A percentile compares a stretch with the other conserved stretches of the same genome.
phyloP scores from a whole-genome alignment of 306 rosid species.

The Prunus mongolica region DNA sequence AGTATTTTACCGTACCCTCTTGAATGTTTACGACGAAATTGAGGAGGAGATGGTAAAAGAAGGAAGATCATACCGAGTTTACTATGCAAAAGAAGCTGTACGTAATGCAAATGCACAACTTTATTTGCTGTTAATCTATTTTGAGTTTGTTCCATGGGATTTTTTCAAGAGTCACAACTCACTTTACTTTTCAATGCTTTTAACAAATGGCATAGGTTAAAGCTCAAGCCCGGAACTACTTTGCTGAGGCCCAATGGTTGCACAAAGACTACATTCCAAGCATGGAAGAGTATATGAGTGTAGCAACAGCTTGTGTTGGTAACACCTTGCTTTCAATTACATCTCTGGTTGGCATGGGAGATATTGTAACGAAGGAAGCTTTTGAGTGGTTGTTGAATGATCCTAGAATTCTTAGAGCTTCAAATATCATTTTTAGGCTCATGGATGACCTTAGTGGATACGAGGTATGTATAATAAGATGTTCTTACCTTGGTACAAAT shows the following conservation, averaged over 20 bases:
- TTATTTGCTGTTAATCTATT: no score
- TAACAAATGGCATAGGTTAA: conserved; percentile 9
- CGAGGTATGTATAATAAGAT: conserved; percentile 1
- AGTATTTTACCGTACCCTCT: no score
- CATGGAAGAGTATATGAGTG: conserved; percentile 24
- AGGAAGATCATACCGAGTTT: no score
- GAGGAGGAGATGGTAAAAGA: no score
- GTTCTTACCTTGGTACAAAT: no score
- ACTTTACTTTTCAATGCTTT: neutral
- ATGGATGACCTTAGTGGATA: conserved; percentile 23
- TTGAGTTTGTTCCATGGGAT: no score
- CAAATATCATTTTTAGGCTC: conserved; percentile 10
- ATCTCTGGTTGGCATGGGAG: conserved; percentile 9
- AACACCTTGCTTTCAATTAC: neutral
- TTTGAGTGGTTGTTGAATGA: conserved; percentile 18
- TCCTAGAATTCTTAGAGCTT: conserved; percentile 16
- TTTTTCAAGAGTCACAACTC: no score
- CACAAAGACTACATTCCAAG: conserved; percentile 21
- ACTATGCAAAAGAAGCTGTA: no score
- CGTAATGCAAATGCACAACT: no score
- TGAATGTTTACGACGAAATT: no score
- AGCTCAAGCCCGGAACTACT: conserved; percentile 7
- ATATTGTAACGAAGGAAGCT: conserved; percentile 11
- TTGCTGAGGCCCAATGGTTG: conserved; percentile 37
- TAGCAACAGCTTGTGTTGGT: neutral